Evolutionary conservation across 2,329 filamentous ascomycete species (phyloP).

Genomic region (Arthrocladium fulminans): DNA sequence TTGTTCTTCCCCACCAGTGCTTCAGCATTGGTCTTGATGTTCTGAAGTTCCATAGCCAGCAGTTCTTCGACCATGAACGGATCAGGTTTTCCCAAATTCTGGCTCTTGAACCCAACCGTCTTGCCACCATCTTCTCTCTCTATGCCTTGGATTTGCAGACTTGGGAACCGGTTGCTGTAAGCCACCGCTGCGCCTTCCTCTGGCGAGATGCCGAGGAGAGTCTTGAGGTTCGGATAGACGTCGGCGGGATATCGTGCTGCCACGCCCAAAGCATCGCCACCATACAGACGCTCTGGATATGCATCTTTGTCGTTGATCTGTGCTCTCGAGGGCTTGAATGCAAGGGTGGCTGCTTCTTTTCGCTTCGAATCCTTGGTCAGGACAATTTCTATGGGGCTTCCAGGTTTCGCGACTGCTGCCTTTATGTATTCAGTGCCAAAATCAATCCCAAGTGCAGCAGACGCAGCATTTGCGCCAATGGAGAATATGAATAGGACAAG

Average conservation of each 20-base stretch:
- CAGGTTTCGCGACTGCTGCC: slow-evolving; percentile 88
- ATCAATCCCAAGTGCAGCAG: slow-evolving; percentile 84
- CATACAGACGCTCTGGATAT: slow-evolving; percentile 85
- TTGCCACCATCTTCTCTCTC: slow-evolving; percentile 44
- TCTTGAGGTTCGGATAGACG: slow-evolving; percentile 90
- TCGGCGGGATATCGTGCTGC: slow-evolving; percentile 82
- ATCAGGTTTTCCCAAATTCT: slow-evolving; percentile 53
- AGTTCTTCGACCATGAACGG: slow-evolving; percentile 78
- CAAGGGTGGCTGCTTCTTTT: slow-evolving; percentile 84
- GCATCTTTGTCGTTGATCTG: slow-evolving; percentile 50
- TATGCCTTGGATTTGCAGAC: slow-evolving; percentile 56
- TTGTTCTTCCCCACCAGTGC: slow-evolving; percentile 65
- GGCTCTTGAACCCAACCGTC: slow-evolving; percentile 76
- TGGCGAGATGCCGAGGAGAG: slow-evolving; percentile 65
- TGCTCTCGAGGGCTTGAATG: slow-evolving; percentile 77
- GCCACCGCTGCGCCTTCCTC: slow-evolving; percentile 54
- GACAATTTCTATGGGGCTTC: slow-evolving; percentile 94
- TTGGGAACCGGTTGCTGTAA: slow-evolving; percentile 70
- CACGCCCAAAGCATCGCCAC: slow-evolving; percentile 81
- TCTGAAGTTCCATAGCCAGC: slow-evolving; percentile 91
- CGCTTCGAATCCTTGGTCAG: slow-evolving; percentile 95
- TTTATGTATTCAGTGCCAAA: slow-evolving; percentile 96
- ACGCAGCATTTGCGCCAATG: slow-evolving; percentile 49
- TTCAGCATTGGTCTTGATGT: slow-evolving; percentile 82
- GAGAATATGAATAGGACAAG: slow-evolving; percentile 48